A percentile compares a stretch with the other conserved stretches of the same genome.
Conservation (phyloP, 169 alveolate species). For the Eimeria mitis region DNA sequence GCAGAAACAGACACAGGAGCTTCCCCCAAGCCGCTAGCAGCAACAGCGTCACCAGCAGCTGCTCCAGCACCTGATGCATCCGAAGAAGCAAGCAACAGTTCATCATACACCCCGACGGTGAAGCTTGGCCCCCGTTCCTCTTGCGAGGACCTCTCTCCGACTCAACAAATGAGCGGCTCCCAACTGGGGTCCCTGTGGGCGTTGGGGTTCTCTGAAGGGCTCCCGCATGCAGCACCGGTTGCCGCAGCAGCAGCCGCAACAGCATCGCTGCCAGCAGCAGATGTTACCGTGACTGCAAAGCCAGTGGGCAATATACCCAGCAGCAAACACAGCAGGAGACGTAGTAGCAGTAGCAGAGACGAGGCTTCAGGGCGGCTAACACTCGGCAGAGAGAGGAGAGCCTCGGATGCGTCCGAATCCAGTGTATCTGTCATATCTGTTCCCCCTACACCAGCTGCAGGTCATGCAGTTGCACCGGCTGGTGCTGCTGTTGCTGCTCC, state of each 20-base stretch:
- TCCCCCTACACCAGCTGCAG: slow-evolving; percentile 39
- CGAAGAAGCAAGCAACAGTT: slow-evolving; percentile 27
- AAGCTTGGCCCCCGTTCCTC: slow-evolving; percentile 46
- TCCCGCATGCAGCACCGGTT: slow-evolving; percentile 22
- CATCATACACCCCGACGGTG: slow-evolving; percentile 63
- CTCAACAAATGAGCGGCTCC: slow-evolving; percentile 6
- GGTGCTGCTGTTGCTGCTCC: neutral
- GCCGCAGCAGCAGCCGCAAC: slow-evolving; percentile 13
- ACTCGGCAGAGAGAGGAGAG: neutral
- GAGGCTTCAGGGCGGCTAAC: neutral
- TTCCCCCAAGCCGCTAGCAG: neutral
- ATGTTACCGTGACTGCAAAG: neutral
- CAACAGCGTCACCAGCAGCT: neutral
- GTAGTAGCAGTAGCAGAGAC: too few species aligned
- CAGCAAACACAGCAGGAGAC: neutral
- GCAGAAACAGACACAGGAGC: neutral
- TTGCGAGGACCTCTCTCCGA: slow-evolving; percentile 63
- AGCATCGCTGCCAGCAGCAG: slow-evolving; percentile 4
- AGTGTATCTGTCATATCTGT: slow-evolving; percentile 10
- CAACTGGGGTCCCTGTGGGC: slow-evolving; percentile 1
- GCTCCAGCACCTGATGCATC: neutral
- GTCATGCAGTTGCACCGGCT: neutral
- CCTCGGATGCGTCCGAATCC: slow-evolving; percentile 15
- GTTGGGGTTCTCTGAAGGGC: neutral
- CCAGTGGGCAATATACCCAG: neutral